Base-by-base conservation (phyloP, 257 asterid genomes). In the Petunia axillaris region DNA sequence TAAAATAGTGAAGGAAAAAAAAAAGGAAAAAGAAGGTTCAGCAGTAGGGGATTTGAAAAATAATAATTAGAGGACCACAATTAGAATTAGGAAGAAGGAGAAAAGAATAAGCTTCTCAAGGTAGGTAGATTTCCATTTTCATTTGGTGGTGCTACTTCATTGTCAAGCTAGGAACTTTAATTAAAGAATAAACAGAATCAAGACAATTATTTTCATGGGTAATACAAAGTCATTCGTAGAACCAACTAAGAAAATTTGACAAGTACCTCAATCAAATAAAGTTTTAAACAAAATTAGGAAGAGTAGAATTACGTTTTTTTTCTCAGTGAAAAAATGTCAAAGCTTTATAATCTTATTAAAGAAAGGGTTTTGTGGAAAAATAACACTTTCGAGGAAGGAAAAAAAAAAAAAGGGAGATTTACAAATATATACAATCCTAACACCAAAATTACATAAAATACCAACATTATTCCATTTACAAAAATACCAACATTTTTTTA, bases 121-220 rank as follows among this genome's bases (percentile, higher is more conserved):
- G 58, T 48, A 25, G 77, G 60, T 35, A 35, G 77, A 48, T 71
- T 71, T 71, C 60, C 77, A 71, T 48, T 25, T 70, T 71, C 10
- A 5, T 48, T 1, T 35, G 43, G 77, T 11, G 59, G 60, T 5
- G 59, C 77, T 70, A 36, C 11, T 9, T 70, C 55, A 10, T 25
- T 48, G 58, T 71, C 77, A 10, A 71, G 35, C 41, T 71, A 71
- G 1, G 60, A 48, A 8, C 35, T 48, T 71, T 48, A 71, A 6
- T 59, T 0, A 57, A 15, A 0, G 14, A 48, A 71, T 6, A 13
- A 10, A 46, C 25, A 25, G 10, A 46, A 70, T 25, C 11, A 5
- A 46, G 11, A 71, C 11, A 48, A 46, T 48, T 16, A 71, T 48
- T 48, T 2, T 55, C 2, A 71, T 25, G 35, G 77, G 16, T 41